These are phyloP conservation scores for Metschnikowia shivogae DNA, from an alignment of 805 yeast species.

Conservation along the genomic window DNA sequence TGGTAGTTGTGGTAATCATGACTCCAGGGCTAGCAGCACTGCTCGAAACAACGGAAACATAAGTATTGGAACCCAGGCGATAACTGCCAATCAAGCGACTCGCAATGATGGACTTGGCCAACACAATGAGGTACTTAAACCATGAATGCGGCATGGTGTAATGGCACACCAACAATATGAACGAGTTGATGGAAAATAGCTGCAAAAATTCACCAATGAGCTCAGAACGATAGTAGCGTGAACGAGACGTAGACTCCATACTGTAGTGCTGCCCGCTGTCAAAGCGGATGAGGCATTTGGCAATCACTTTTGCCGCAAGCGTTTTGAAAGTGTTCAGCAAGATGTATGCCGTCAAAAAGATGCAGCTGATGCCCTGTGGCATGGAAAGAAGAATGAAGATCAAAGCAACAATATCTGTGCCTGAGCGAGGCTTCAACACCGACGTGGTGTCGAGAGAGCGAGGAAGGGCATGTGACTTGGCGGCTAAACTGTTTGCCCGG, in stretches of 20 bases:
- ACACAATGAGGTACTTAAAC: constrained; percentile 22
- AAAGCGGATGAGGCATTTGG: constrained; percentile 15
- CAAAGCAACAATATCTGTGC: constrained; percentile 31
- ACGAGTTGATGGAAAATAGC: constrained; percentile 22
- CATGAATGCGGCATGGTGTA: constrained; percentile 18
- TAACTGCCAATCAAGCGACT: constrained; percentile 28
- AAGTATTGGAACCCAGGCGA: constrained; percentile 23
- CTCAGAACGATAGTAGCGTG: constrained; percentile 15
- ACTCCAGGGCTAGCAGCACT: constrained; percentile 6
- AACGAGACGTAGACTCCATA: constrained; percentile 9
- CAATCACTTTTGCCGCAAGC: constrained; percentile 25
- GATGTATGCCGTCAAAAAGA: constrained; percentile 22
- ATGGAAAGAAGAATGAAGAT: constrained; percentile 26
- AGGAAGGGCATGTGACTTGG: constrained; percentile 1
- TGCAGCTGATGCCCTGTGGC: constrained; percentile 25
- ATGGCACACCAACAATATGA: constrained; percentile 22
- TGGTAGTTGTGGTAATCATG: constrained; percentile 16
- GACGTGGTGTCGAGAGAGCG: neutral
- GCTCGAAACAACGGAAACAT: constrained; percentile 18
- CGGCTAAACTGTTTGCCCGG: constrained; percentile 2
- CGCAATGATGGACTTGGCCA: constrained; percentile 31
- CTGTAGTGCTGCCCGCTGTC: constrained; percentile 6
- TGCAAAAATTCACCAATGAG: constrained; percentile 20
- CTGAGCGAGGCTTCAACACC: constrained; percentile 12
- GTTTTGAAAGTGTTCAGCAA: constrained; percentile 28